These are phyloP conservation scores for Astragalus membranaceus DNA, from an alignment of 306 rosid species.

Conservation along the genomic window DNA sequence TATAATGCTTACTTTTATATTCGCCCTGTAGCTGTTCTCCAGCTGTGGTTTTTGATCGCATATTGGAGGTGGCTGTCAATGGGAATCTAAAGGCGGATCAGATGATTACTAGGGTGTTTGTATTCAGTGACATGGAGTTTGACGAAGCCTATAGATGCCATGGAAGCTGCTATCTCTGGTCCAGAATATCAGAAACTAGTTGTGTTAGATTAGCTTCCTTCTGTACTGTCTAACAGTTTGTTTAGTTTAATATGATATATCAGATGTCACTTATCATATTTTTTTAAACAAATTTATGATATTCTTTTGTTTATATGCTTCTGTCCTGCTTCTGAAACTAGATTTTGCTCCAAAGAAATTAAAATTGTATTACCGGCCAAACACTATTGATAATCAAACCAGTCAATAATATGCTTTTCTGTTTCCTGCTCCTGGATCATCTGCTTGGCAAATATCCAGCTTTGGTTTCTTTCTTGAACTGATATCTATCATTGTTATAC, in stretches of 20 bases:
- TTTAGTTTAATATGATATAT: neutral
- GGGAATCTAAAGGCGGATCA: too few relatives aligned
- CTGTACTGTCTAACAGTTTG: neutral
- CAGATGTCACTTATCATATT: too few relatives aligned
- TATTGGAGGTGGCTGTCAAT: too few relatives aligned
- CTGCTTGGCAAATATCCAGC: neutral
- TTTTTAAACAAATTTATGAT: too few relatives aligned
- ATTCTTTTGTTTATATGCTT: too few relatives aligned
- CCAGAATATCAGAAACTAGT: conserved; percentile 35
- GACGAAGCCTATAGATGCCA: conserved; percentile 26
- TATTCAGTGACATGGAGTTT: too few relatives aligned
- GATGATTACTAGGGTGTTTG: too few relatives aligned
- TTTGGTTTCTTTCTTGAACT: neutral
- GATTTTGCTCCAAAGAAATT: neutral
- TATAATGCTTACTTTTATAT: too few relatives aligned
- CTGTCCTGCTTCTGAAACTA: neutral
- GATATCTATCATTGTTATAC: neutral
- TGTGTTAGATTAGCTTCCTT: conserved; percentile 40
- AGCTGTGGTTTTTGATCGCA: too few relatives aligned
- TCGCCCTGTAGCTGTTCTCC: too few relatives aligned
- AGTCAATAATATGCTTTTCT: neutral
- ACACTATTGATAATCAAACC: neutral
- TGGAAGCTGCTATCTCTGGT: conserved; percentile 44
- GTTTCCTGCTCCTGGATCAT: neutral
- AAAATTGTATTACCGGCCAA: neutral